Evolutionary conservation across 2,329 filamentous ascomycete genomes (phyloP).

Genomic region (Penicillium glabrum): DNA sequence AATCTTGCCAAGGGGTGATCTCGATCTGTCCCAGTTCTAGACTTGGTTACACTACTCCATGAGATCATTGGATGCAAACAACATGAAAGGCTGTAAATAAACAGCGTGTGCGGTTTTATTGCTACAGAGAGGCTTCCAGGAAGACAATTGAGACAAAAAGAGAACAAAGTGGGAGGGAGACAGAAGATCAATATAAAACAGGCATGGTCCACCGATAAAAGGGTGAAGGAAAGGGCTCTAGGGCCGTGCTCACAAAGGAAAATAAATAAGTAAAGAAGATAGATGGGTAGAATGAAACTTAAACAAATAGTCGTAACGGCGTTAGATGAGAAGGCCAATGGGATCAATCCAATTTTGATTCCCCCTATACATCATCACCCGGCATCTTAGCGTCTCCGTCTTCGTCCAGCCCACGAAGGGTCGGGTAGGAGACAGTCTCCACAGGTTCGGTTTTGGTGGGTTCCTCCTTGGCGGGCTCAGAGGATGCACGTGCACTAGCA

Average conservation of each 20-base stretch:
- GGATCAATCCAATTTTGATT: not conserved
- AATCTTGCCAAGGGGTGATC: not conserved
- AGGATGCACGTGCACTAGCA: constrained; percentile 35
- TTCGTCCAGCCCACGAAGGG: constrained; percentile 32
- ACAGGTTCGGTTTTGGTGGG: constrained; percentile 23
- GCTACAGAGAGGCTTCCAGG: constrained; percentile 13
- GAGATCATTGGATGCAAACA: constrained; percentile 21
- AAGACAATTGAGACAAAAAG: not conserved
- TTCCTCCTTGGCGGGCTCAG: constrained; percentile 42
- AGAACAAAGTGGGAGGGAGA: not conserved
- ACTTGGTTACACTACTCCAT: not conserved
- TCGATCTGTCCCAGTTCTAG: not conserved
- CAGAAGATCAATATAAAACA: not conserved
- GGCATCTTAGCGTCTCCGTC: constrained; percentile 40
- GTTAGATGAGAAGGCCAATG: constrained; percentile 9
- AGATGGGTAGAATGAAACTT: constrained; percentile 6
- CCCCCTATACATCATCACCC: constrained; percentile 12
- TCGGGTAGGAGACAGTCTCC: constrained; percentile 34
- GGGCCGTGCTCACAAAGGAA: constrained; percentile 6
- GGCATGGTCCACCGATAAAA: not conserved
- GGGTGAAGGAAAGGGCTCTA: not conserved
- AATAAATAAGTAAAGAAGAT: constrained; percentile 4
- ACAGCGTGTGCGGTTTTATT: constrained; percentile 16
- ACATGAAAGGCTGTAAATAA: constrained; percentile 17
- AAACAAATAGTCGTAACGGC: constrained; percentile 19